These are phyloP conservation scores for Quillaja saponaria DNA, from an alignment of 306 rosid species.

Conservation along the genomic window DNA sequence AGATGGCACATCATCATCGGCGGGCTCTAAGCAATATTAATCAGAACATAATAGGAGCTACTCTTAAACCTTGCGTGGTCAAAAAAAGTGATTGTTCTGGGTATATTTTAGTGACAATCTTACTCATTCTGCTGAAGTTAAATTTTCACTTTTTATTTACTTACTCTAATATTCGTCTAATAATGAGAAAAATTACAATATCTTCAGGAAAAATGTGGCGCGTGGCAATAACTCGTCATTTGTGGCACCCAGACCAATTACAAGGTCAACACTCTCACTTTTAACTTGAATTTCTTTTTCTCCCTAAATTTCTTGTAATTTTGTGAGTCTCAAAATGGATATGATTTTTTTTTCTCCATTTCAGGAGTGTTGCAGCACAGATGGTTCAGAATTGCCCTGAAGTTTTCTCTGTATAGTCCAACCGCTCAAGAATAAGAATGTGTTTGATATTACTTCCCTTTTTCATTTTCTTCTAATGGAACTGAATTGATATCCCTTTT, in stretches of 20 bases:
- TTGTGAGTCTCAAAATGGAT: background rate
- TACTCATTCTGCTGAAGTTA: background rate
- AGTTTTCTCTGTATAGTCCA: slow-evolving; percentile 32
- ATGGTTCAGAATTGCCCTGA: slow-evolving; percentile 28
- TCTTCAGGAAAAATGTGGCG: background rate
- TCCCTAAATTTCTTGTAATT: background rate
- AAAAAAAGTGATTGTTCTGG: slow-evolving; percentile 33
- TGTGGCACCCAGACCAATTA: slow-evolving; percentile 26
- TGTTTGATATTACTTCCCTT: background rate
- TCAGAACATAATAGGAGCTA: slow-evolving; percentile 40
- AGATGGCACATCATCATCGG: slow-evolving; percentile 41
- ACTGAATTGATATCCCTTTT: slow-evolving; percentile 1
- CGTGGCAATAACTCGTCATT: no score
- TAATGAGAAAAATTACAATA: background rate
- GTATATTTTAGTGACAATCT: slow-evolving; percentile 15
- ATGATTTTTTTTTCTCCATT: slow-evolving; percentile 22
- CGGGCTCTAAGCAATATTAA: slow-evolving; percentile 44
- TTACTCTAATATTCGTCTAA: background rate
- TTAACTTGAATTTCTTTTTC: background rate
- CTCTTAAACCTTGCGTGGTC: slow-evolving; percentile 20
- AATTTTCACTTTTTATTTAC: background rate
- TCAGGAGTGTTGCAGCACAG: slow-evolving; percentile 36
- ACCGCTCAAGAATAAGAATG: no score
- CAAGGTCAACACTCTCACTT: slow-evolving; percentile 17
- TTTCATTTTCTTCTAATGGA: slow-evolving; percentile 2